Percentiles rank a stretch among this genome's conserved stretches.
Evolutionary conservation across 306 rosid species (phyloP).

Genomic region (Casuarina equisetifolia): DNA sequence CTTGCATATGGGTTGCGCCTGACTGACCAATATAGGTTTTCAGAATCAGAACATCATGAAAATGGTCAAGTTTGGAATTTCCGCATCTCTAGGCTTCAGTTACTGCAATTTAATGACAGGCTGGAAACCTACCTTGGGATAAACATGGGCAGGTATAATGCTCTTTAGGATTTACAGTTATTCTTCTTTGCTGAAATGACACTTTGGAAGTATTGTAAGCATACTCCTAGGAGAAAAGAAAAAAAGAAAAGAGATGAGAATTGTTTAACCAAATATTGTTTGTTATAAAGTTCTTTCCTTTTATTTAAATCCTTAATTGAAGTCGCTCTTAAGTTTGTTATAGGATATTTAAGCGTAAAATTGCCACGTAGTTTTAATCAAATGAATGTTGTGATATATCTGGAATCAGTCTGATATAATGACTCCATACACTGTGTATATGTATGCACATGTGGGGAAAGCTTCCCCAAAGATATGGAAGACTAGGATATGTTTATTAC

Average conservation of each 20-base stretch:
- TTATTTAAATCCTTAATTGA: constrained; percentile 3
- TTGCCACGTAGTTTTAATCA: constrained; percentile 1
- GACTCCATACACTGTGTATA: not conserved
- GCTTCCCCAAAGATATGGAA: not conserved
- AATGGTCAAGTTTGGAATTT: constrained; percentile 59
- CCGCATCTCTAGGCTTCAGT: constrained; percentile 74
- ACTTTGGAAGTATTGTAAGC: constrained; percentile 6
- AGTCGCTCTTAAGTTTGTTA: constrained; percentile 1
- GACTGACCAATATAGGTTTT: constrained; percentile 68
- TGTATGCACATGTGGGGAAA: not conserved
- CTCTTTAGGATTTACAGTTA: constrained; percentile 18
- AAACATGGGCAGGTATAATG: constrained; percentile 93
- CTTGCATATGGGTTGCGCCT: constrained; percentile 74
- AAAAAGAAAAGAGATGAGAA: not conserved
- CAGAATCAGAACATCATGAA: constrained; percentile 47
- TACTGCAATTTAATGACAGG: constrained; percentile 81
- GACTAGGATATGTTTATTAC: not conserved
- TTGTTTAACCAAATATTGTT: constrained; percentile 4
- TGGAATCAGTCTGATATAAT: not conserved
- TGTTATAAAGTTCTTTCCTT: constrained; percentile 8
- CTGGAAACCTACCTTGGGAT: constrained; percentile 94
- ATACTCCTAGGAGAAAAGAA: not conserved
- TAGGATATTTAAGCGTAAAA: not conserved
- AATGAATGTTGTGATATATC: constrained; percentile 7
- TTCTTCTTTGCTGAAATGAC: constrained; percentile 5